Evolutionary conservation across 2,329 filamentous ascomycete genomes (phyloP).

Genomic region (Xylariaceae sp.): DNA sequence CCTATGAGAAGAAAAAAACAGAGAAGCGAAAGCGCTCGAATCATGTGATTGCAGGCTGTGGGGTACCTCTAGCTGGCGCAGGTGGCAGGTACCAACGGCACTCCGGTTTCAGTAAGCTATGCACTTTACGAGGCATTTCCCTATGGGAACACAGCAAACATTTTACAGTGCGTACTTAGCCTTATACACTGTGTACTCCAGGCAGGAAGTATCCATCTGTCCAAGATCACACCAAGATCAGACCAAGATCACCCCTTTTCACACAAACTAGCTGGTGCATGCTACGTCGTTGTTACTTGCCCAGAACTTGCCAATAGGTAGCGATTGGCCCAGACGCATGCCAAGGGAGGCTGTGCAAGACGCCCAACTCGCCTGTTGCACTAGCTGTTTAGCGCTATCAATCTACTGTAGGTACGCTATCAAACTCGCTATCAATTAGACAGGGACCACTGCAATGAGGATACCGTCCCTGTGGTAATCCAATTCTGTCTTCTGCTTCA

Average conservation of each 20-base stretch:
- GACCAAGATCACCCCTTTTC: background rate
- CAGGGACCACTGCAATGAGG: no score
- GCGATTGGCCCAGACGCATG: constrained; percentile 13
- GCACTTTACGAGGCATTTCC: no score
- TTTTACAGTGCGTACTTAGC: no score
- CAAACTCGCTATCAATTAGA: no score
- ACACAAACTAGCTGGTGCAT: background rate
- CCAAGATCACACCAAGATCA: constrained; percentile 1
- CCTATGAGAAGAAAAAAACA: background rate
- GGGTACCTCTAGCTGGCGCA: background rate
- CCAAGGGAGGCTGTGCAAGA: constrained; percentile 28
- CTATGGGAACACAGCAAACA: no score
- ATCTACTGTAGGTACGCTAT: background rate
- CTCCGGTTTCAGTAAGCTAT: no score
- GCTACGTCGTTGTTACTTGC: constrained; percentile 10
- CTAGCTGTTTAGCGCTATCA: background rate
- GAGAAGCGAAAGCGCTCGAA: background rate
- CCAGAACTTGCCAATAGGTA: background rate
- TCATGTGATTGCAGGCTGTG: background rate
- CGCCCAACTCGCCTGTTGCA: background rate
- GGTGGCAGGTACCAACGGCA: no score
- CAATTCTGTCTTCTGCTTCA: no score
- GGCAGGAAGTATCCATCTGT: background rate
- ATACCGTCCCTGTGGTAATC: no score
- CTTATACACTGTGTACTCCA: no score